Conservation (phyloP, 768 basidiomycete genomes). For the Boletus vinaceobasis region DNA sequence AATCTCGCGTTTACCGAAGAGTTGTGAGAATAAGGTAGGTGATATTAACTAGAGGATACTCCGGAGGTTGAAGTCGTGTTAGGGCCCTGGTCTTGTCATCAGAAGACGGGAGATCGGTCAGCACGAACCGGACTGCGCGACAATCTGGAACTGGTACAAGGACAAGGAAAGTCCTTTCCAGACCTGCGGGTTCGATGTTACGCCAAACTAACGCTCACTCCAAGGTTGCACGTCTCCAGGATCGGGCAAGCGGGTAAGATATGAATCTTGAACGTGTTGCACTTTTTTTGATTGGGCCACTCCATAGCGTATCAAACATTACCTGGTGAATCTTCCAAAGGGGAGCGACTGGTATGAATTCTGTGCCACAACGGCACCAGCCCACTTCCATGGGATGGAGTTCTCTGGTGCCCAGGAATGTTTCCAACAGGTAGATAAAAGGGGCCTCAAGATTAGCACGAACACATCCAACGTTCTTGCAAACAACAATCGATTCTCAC, state of each 20-base stretch:
- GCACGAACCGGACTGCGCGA: constrained; percentile 27
- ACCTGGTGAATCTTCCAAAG: constrained; percentile 25
- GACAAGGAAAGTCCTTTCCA: constrained; percentile 23
- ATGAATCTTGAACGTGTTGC: no score
- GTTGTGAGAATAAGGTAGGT: constrained; percentile 21
- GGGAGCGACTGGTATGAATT: constrained; percentile 31
- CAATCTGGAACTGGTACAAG: constrained; percentile 28
- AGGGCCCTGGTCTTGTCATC: constrained; percentile 13
- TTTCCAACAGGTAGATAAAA: constrained; percentile 8
- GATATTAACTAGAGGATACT: not conserved
- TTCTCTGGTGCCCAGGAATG: constrained; percentile 25
- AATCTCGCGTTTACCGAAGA: constrained; percentile 12
- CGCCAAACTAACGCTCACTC: not conserved
- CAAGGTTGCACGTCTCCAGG: constrained; percentile 24
- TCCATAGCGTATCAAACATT: constrained; percentile 28
- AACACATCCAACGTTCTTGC: no score
- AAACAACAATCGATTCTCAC: no score
- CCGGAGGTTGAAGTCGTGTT: not conserved
- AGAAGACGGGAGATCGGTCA: constrained; percentile 28
- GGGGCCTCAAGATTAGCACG: no score
- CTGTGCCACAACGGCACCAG: constrained; percentile 34
- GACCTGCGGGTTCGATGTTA: no score
- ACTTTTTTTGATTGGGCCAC: no score
- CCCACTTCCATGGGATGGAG: constrained; percentile 21
- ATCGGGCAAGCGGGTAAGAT: constrained; percentile 24